Evolutionary conservation across 805 yeast species (phyloP), one percentile per base, ranked within the genome.

Genomic region (Isabelozyma gotoi): DNA sequence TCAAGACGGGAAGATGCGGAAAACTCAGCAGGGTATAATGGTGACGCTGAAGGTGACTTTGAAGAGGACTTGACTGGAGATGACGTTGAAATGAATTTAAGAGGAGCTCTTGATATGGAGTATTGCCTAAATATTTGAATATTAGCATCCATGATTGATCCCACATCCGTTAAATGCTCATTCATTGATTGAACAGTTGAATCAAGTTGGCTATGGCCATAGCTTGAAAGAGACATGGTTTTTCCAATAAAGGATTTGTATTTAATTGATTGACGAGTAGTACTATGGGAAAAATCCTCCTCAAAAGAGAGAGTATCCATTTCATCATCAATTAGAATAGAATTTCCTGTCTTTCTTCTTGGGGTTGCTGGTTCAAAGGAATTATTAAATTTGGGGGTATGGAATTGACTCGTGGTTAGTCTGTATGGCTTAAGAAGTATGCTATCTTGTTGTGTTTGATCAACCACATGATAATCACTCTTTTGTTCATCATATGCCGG

Each of bases 121-220:
- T 48, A 46, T 1, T 45, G 41, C 20, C 47, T 49, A 48, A 47
- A 52, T 5, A 43, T 39, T 33, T 51, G 57, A 19, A 51, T 36
- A 29, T 46, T 42, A 5, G 53, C 49, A 40, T 52, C 49, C 29
- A 35, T 39, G 8, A 52, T 42, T 19, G 50, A 44, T 1, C 43
- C 46, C 20, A 35, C 39, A 4, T 47, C 54, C 2, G 50, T 34
- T 15, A 36, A 42, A 5, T 44, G 49, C 8, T 40, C 47, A 11
- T 37, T 44, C n/a, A 24, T 3, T 24, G 29, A 11, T 18, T 42
- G 10, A 36, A 15, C 4, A 41, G 21, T 11, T 44, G 19, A 11
- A 14, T 34, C 20, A 34, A 16, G 16, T 34, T 34, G 19, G 8
- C 29, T n/a, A 24, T 24, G 29, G n/a, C n/a, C n/a, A n/a, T n/a